These are phyloP conservation scores for Tilletia horrida DNA, from an alignment of 1,284 basidiomycete species.

Conservation along the genomic window DNA sequence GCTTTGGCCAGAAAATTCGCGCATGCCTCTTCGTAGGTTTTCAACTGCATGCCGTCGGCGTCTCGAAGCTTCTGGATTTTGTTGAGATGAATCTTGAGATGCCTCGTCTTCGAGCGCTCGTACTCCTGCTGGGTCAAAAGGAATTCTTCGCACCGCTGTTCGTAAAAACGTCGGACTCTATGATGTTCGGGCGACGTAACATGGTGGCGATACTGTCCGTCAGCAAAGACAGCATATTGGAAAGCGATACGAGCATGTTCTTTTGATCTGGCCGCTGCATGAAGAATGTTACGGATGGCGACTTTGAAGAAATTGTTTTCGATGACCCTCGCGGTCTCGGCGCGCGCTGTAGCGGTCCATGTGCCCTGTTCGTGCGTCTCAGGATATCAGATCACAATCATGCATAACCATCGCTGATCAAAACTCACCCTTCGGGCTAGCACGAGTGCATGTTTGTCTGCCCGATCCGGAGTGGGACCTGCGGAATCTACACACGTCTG, in stretches of 20 bases:
- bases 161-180: constrained; percentile 70
- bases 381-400: not conserved
- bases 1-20: constrained; percentile 70
- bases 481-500: not conserved
- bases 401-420: constrained; percentile 60
- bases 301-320: constrained; percentile 68
- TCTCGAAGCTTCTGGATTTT: constrained; percentile 34
- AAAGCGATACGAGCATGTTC: constrained; percentile 70
- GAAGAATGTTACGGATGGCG: constrained; percentile 58
- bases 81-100: constrained; percentile 28
- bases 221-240: constrained; percentile 82
- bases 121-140: constrained; percentile 64
- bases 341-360: constrained; percentile 81
- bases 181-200: constrained; percentile 70
- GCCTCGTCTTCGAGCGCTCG: constrained; percentile 19
- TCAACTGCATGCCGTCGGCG: constrained; percentile 33
- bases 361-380: constrained; percentile 65
- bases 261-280: constrained; percentile 23
- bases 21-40: constrained; percentile 27
- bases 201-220: constrained; percentile 74
- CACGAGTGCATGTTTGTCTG: constrained; percentile 57
- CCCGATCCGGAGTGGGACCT: too few relatives aligned
- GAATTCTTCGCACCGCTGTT: constrained; percentile 65
- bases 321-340: constrained; percentile 77
- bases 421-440: constrained; percentile 55